Base-by-base conservation (phyloP, 2,329 filamentous ascomycete genomes). In the Alternaria rosae region DNA sequence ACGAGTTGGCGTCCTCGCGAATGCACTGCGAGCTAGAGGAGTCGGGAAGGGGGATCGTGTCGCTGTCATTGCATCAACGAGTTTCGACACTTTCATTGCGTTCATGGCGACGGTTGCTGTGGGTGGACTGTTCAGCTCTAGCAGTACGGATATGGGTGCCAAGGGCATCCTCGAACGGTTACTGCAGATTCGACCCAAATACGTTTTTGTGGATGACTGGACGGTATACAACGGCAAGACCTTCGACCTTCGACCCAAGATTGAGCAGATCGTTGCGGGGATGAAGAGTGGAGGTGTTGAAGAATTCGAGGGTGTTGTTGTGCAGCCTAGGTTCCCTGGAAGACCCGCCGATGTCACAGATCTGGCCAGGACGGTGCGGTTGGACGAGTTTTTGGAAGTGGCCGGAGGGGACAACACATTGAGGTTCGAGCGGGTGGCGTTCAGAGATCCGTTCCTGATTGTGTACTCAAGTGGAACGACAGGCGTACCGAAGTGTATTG, bases 391-490 rank as follows among this genome's bases (percentile, higher is more conserved):
- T 64, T 66, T 86, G 35, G 44, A 71, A 26, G 70, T 70, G 8
- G 82, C 77, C 6, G 66, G 77, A 11, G 79, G 79, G 1, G 78
- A 77, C 13, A 75, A 79, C 6, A 72, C 78, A 17, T 68, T 86
- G 0, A 79, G 82, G 3, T 89, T 93, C 61, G 84, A 85, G 41
- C 84, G 88, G 41, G 81, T 92, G 6, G 84, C 79, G 1, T 95
- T 94, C 75, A 84, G 89, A 26, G 91, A 94, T 65, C 92, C 93
- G 0, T 90, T 92, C 78, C 80, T 94, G 32, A 86, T 96, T 35
- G 91, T 90, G 61, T 96, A 93, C 72, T 87, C 90, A 0, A 92
- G 89, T 1, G 92, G 92, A 3, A 96, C 92, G 0, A 96, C 93
- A 0, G 92, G 93, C 5, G 88, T 87, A 20, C 93, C 93, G 12